Percentiles rank a stretch among this genome's conserved stretches.
phyloP scores from a whole-genome alignment of 2,329 filamentous ascomycete species.

The Aspergillus puulaauensis region DNA sequence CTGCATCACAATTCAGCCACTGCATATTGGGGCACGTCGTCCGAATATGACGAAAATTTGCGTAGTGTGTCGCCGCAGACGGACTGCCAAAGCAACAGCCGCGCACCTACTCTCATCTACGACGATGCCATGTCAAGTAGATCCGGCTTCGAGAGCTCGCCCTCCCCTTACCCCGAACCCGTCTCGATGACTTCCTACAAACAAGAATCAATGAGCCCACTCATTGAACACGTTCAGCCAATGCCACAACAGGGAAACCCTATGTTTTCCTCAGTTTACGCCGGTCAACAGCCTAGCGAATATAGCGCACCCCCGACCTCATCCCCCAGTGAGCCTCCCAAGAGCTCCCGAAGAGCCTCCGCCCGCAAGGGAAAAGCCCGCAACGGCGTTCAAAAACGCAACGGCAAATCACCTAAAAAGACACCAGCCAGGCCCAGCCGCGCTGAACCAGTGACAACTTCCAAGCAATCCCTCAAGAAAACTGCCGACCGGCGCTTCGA shows the following conservation, averaged over 20 bases:
- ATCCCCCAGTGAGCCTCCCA: not conserved
- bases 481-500: constrained; percentile 49
- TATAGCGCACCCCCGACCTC: not conserved
- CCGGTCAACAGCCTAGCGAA: not conserved
- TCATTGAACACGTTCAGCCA: not conserved
- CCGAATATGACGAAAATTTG: constrained; percentile 4
- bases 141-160: constrained; percentile 6
- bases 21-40: constrained; percentile 1
- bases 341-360: not conserved
- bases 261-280: not conserved
- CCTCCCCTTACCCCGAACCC: constrained; percentile 16
- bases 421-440: constrained; percentile 7
- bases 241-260: not conserved
- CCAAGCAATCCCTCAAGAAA: constrained; percentile 10
- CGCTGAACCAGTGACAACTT: constrained; percentile 6
- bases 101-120: constrained; percentile 18
- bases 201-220: not conserved
- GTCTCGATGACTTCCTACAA: not conserved
- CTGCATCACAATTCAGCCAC: not conserved
- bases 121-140: constrained; percentile 17
- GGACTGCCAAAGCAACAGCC: constrained; percentile 9
- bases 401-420: not conserved
- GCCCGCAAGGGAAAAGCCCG: not conserved
- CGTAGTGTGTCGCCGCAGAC: constrained; percentile 4
- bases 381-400: not conserved